Conservation (phyloP, 2,329 filamentous ascomycete genomes). For the Claviceps humidiphila region DNA sequence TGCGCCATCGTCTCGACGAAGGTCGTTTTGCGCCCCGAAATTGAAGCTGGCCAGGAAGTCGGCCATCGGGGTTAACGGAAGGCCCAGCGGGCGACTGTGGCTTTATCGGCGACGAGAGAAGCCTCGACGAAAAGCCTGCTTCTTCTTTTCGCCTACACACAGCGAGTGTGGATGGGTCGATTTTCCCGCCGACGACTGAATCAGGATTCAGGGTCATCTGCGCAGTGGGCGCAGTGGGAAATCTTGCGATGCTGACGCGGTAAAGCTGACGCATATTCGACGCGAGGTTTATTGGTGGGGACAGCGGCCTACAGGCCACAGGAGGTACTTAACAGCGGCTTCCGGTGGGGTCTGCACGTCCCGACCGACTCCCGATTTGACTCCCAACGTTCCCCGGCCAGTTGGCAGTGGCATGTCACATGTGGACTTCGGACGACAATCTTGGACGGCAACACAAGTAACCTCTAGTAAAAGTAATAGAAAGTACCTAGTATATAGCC, state of each 20-base stretch:
- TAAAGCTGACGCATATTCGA: neutral
- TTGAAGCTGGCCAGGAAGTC: slow-evolving; percentile 26
- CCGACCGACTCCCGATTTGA: too few species aligned
- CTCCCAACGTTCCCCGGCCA: too few species aligned
- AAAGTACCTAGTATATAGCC: too few species aligned
- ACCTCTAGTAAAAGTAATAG: too few species aligned
- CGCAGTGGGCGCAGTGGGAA: neutral
- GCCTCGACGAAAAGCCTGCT: neutral
- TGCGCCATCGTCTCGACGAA: slow-evolving; percentile 11
- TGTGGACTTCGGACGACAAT: too few species aligned
- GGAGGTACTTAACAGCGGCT: too few species aligned
- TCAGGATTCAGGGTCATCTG: neutral
- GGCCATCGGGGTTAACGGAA: slow-evolving; percentile 15
- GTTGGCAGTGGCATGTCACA: too few species aligned
- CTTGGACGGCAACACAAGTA: too few species aligned
- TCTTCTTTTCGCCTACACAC: neutral
- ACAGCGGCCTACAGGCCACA: too few species aligned
- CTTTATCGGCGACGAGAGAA: neutral
- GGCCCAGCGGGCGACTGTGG: neutral
- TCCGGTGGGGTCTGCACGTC: too few species aligned
- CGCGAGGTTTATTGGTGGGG: neutral
- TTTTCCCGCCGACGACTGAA: neutral
- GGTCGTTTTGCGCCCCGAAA: slow-evolving; percentile 13
- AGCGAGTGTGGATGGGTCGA: neutral
- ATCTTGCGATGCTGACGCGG: neutral